These are phyloP conservation scores for Mediolabrus comicus DNA, from an alignment of 108 stramenopile species.

Conservation along the genomic window DNA sequence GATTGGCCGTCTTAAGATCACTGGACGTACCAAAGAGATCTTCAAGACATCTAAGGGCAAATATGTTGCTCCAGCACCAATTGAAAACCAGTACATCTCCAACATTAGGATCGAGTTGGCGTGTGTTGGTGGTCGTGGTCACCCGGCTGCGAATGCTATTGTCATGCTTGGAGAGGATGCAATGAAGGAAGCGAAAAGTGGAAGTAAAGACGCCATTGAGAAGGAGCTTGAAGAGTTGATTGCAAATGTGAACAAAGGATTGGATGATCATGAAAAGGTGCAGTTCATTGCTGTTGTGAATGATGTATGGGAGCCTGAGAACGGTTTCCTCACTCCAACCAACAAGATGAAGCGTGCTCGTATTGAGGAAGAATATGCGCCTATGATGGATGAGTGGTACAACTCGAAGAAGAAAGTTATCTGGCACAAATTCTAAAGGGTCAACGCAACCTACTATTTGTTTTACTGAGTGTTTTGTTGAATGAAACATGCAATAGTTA, in stretches of 20 bases:
- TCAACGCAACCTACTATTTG: no score
- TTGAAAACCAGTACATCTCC: conserved; percentile 65
- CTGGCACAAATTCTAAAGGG: conserved; percentile 69
- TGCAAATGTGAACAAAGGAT: conserved; percentile 47
- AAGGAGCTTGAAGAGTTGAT: conserved; percentile 56
- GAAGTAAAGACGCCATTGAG: conserved; percentile 48
- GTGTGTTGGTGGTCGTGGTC: conserved; percentile 66
- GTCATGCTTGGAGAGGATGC: conserved; percentile 66
- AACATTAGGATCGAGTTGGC: conserved; percentile 61
- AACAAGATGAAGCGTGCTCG: conserved; percentile 74
- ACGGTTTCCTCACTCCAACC: conserved; percentile 81
- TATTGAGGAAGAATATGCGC: conserved; percentile 67
- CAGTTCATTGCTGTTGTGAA: conserved; percentile 72
- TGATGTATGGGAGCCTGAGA: conserved; percentile 82
- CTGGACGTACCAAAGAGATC: conserved; percentile 84
- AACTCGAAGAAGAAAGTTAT: conserved; percentile 65
- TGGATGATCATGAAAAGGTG: conserved; percentile 68
- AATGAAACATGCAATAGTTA: background rate
- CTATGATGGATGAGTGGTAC: conserved; percentile 73
- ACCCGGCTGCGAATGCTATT: conserved; percentile 67
- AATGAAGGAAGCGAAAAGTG: conserved; percentile 37
- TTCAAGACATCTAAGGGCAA: conserved; percentile 86
- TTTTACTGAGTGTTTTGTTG: background rate
- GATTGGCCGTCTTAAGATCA: conserved; percentile 80
- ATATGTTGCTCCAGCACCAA: conserved; percentile 80